Evolutionary conservation across 2,329 filamentous ascomycete genomes (phyloP).

Genomic region (Fonsecaea erecta): DNA sequence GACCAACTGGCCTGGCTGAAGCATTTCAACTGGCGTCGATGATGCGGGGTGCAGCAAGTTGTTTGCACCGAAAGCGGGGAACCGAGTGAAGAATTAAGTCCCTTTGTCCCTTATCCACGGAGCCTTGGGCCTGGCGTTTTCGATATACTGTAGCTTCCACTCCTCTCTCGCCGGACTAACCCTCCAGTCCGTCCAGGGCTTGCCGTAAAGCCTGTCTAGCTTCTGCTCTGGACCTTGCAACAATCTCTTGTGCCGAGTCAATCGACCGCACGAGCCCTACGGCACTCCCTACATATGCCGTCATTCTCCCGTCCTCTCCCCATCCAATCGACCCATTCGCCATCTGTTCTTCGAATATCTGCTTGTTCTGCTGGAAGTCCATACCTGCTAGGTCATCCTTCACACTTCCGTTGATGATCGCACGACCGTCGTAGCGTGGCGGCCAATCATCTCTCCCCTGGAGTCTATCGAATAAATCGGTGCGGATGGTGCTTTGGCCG

Average conservation of each 20-base stretch:
- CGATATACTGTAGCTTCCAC: no score
- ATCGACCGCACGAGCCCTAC: constrained; percentile 10
- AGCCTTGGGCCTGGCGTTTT: neutral
- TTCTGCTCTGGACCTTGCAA: constrained; percentile 2
- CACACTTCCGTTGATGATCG: constrained; percentile 60
- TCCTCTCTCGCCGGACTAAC: neutral
- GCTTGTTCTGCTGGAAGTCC: constrained; percentile 13
- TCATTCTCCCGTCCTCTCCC: constrained; percentile 17
- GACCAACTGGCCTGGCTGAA: no score
- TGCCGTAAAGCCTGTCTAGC: constrained; percentile 2
- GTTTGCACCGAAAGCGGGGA: neutral
- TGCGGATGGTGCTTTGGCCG: constrained; percentile 54
- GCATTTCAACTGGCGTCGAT: no score
- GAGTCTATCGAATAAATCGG: constrained; percentile 58
- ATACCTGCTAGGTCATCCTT: constrained; percentile 13
- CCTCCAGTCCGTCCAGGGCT: neutral
- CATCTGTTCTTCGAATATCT: constrained; percentile 10
- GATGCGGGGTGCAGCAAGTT: neutral
- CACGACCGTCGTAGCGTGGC: constrained; percentile 59
- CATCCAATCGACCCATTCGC: constrained; percentile 12
- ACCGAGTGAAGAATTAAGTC: no score
- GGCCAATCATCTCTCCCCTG: constrained; percentile 64
- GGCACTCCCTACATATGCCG: constrained; percentile 18
- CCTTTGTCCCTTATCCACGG: neutral
- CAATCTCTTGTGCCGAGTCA: constrained; percentile 8